phyloP scores from a whole-genome alignment of 2,329 filamentous ascomycete genomes.

The Colletotrichum falcatum region DNA sequence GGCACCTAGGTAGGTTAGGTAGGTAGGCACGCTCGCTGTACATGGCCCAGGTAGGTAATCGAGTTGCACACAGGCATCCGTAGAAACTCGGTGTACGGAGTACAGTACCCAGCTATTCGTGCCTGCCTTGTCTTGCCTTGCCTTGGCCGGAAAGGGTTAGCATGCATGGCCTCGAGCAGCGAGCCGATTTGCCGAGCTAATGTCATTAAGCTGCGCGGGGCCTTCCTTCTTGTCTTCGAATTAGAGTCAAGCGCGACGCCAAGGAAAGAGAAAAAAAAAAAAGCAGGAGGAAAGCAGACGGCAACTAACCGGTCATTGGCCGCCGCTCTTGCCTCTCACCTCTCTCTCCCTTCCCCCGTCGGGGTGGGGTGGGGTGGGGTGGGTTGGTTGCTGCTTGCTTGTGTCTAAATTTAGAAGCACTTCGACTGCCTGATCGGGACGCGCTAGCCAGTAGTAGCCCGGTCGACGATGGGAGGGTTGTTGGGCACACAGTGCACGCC shows the following conservation, averaged over 20 bases:
- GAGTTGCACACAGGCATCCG: too few species aligned
- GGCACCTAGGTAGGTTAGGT: too few species aligned
- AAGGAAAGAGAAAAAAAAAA: too few species aligned
- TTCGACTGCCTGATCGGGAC: conserved; percentile 16
- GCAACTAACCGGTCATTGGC: conserved; percentile 23
- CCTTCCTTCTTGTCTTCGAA: conserved; percentile 27
- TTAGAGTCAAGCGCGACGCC: too few species aligned
- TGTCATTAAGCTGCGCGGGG: not conserved
- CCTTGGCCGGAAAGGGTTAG: conserved; percentile 1
- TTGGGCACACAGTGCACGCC: too few species aligned
- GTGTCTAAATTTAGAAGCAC: conserved; percentile 26
- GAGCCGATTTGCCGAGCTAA: conserved; percentile 39
- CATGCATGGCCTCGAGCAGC: not conserved
- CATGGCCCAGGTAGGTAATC: too few species aligned
- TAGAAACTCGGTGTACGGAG: too few species aligned
- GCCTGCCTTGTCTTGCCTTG: not conserved
- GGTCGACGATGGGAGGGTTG: conserved; percentile 21
- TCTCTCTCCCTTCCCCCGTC: too few species aligned
- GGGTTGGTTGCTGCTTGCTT: conserved; percentile 9
- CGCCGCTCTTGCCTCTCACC: too few species aligned
- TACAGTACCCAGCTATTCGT: too few species aligned
- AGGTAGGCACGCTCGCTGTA: too few species aligned
- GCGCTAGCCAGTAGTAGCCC: conserved; percentile 23
- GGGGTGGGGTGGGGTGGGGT: not conserved
- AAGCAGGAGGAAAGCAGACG: conserved; percentile 25